phyloP scores from a whole-genome alignment of 1,284 basidiomycete genomes.

The Baeospora myosura region DNA sequence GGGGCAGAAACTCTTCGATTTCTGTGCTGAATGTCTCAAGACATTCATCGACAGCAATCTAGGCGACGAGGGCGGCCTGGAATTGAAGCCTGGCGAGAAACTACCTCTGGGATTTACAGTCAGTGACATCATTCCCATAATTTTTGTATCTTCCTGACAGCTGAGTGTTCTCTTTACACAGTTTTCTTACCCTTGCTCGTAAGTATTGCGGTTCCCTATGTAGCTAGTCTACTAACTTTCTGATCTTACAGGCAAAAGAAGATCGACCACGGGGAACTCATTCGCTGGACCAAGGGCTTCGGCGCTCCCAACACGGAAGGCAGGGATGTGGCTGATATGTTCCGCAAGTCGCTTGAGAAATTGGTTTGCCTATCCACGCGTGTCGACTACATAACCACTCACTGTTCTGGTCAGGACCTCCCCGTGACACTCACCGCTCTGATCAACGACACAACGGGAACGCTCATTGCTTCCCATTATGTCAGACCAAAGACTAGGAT shows the following conservation, averaged over 20 bases:
- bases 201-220: conserved; percentile 25
- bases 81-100: conserved; percentile 61
- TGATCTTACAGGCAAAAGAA: conserved; percentile 61
- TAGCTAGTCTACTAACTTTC: neutral
- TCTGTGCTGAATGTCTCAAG: conserved; percentile 91
- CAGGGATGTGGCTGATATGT: conserved; percentile 88
- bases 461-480: conserved; percentile 94
- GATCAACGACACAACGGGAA: conserved; percentile 97
- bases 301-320: conserved; percentile 91
- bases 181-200: conserved; percentile 93
- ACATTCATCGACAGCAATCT: conserved; percentile 83
- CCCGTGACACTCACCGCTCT: conserved; percentile 78
- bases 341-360: conserved; percentile 75
- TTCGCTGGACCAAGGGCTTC: conserved; percentile 99
- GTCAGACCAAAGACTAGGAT: conserved; percentile 89
- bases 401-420: conserved; percentile 38
- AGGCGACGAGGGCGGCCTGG: conserved; percentile 45
- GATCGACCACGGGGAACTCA: conserved; percentile 92
- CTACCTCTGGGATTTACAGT: conserved; percentile 93
- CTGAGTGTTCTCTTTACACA: conserved; percentile 25
- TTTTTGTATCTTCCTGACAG: conserved; percentile 2
- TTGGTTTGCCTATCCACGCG: too few species aligned
- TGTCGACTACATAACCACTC: conserved; percentile 8
- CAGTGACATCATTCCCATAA: conserved; percentile 23
- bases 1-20: conserved; percentile 91